These are phyloP conservation scores for Pyricularia pennisetigena DNA, from an alignment of 2,329 filamentous ascomycete species.

Conservation along the genomic window DNA sequence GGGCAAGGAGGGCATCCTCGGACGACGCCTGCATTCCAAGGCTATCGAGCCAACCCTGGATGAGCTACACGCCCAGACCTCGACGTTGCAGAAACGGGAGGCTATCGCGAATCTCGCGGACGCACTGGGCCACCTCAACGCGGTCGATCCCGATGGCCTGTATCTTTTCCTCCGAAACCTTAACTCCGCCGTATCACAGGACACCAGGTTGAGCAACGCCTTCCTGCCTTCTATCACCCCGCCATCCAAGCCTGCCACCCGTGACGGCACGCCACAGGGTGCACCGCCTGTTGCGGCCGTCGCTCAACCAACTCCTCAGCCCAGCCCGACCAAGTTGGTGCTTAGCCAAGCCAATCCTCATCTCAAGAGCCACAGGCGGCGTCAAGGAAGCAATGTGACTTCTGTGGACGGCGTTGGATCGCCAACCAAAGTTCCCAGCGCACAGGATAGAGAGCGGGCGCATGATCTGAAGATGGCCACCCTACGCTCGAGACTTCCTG, in stretches of 20 bases:
- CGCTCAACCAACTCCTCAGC: neutral
- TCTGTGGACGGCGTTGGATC: constrained; percentile 10
- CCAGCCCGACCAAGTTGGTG: constrained; percentile 54
- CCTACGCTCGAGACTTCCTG: constrained; percentile 43
- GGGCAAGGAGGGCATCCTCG: constrained; percentile 75
- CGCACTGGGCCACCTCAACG: constrained; percentile 76
- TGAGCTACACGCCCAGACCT: constrained; percentile 76
- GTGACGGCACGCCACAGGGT: constrained; percentile 32
- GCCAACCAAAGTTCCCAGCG: constrained; percentile 5
- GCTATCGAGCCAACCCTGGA: constrained; percentile 75
- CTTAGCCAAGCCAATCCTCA: constrained; percentile 79
- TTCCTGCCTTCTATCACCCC: constrained; percentile 27
- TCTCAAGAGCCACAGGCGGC: constrained; percentile 64
- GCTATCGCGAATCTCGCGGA: constrained; percentile 75
- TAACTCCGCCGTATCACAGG: constrained; percentile 61
- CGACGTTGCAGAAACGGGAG: constrained; percentile 59
- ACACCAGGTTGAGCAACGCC: constrained; percentile 51
- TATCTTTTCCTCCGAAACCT: constrained; percentile 75
- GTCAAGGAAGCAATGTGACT: constrained; percentile 34
- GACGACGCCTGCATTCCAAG: constrained; percentile 71
- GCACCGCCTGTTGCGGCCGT: neutral
- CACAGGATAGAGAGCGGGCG: constrained; percentile 18
- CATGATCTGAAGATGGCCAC: constrained; percentile 36
- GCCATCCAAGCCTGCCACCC: constrained; percentile 24
- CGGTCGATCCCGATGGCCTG: constrained; percentile 81